Evolutionary conservation across 306 rosid genomes (phyloP).

Genomic region (Vigna unguiculata): DNA sequence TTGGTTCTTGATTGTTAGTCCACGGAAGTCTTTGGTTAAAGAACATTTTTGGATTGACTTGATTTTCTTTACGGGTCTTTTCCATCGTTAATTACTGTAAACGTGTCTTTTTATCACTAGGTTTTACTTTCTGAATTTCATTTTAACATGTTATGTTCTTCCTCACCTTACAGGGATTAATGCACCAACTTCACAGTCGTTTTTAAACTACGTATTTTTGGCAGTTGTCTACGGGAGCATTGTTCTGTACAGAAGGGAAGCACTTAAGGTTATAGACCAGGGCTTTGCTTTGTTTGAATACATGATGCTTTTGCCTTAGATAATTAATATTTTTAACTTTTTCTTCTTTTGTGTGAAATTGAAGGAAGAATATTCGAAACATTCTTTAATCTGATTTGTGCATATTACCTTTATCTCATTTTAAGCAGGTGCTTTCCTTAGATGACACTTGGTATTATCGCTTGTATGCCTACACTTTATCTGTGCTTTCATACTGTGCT

Average conservation of each 20-base stretch:
- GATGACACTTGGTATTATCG: background rate
- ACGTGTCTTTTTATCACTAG: constrained; percentile 4
- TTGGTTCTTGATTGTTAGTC: background rate
- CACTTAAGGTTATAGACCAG: constrained; percentile 64
- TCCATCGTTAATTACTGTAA: background rate
- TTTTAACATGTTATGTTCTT: background rate
- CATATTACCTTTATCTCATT: constrained; percentile 3
- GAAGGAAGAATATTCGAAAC: background rate
- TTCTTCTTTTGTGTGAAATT: constrained; percentile 8
- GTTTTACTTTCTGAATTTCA: constrained; percentile 6
- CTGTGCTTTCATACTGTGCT: background rate
- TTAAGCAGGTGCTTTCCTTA: background rate
- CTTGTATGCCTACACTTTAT: background rate
- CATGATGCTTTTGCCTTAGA: background rate
- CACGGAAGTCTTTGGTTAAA: background rate
- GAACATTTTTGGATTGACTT: background rate
- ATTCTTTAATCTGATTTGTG: background rate
- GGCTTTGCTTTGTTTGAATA: constrained; percentile 1
- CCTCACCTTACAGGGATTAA: constrained; percentile 59
- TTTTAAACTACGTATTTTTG: constrained; percentile 72
- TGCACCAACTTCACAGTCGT: constrained; percentile 85
- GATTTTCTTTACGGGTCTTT: background rate
- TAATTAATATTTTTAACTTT: background rate
- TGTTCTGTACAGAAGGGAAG: constrained; percentile 60
- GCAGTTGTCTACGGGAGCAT: constrained; percentile 72